Conservation (phyloP, 371 early-diverging fungal species). For the Lichtheimia corymbifera region DNA sequence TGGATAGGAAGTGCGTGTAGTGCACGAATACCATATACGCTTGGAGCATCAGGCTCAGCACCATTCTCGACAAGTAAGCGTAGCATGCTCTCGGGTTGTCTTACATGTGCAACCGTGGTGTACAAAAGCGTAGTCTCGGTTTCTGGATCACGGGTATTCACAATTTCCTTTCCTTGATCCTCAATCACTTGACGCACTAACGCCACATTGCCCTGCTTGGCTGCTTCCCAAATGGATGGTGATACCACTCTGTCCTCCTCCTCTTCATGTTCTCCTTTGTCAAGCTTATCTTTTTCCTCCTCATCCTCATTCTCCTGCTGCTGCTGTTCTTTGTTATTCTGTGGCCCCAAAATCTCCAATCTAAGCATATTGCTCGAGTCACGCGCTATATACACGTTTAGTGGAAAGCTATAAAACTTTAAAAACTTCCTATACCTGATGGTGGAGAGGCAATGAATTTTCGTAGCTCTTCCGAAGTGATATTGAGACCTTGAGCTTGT, state of each 20-base stretch:
- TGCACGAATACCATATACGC: constrained; percentile 29
- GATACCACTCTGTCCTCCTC: not conserved
- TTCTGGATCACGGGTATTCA: constrained; percentile 42
- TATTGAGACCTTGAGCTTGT: not conserved
- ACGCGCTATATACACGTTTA: no score
- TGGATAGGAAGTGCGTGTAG: constrained; percentile 32
- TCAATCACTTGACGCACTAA: constrained; percentile 25
- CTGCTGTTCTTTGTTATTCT: no score
- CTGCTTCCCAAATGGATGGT: constrained; percentile 30
- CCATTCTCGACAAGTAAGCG: constrained; percentile 40
- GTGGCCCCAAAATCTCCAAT: no score
- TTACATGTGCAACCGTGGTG: constrained; percentile 15
- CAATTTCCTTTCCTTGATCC: constrained; percentile 6
- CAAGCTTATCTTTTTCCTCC: not conserved
- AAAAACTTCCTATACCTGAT: not conserved
- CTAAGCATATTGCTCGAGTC: no score
- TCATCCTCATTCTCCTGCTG: not conserved
- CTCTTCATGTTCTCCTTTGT: not conserved
- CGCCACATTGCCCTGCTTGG: constrained; percentile 29
- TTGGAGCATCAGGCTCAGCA: constrained; percentile 38
- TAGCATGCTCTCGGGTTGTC: constrained; percentile 27
- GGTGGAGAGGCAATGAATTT: constrained; percentile 7
- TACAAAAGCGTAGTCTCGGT: constrained; percentile 41
- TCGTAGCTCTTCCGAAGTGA: constrained; percentile 6
- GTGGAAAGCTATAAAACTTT: no score